Evolutionary conservation across 257 asterid species (phyloP).

Genomic region (Galeopsis tetrahit): DNA sequence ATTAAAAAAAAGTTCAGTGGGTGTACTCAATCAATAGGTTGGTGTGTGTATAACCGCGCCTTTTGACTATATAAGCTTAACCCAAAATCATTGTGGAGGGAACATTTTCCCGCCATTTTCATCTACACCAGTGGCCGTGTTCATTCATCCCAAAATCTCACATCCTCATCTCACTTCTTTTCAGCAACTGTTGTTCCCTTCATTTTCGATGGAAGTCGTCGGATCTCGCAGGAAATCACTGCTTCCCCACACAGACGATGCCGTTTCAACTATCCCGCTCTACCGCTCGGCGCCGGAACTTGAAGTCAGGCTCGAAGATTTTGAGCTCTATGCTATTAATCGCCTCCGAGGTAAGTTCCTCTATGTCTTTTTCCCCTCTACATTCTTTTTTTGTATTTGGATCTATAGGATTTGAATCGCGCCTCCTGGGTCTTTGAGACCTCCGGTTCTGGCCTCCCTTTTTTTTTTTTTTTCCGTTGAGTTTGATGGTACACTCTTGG

Average conservation of each 20-base stretch:
- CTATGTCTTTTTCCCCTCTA: not conserved
- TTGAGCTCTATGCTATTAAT: slow-evolving; percentile 84
- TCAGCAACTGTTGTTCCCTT: slow-evolving; percentile 7
- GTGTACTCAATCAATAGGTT: too few species aligned
- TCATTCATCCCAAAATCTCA: not conserved
- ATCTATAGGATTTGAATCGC: not conserved
- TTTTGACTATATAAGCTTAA: slow-evolving; percentile 20
- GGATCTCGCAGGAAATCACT: slow-evolving; percentile 55
- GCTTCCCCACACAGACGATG: slow-evolving; percentile 33
- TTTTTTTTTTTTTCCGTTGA: too few species aligned
- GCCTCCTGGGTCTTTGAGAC: too few species aligned
- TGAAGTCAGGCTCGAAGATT: slow-evolving; percentile 90
- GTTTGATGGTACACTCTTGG: too few species aligned
- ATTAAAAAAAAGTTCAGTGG: too few species aligned
- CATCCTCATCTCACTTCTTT: not conserved
- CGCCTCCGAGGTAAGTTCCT: slow-evolving; percentile 75
- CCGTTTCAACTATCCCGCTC: slow-evolving; percentile 56
- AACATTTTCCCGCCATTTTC: slow-evolving; percentile 63
- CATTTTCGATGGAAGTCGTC: slow-evolving; percentile 57
- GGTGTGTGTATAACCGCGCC: too few species aligned
- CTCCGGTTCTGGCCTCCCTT: too few species aligned
- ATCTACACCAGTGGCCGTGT: too few species aligned
- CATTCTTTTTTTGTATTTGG: slow-evolving; percentile 7
- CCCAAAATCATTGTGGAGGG: slow-evolving; percentile 34
- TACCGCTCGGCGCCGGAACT: slow-evolving; percentile 89